phyloP scores from a whole-genome alignment of 148 eudicot genomes.

The Vaccinium vitisidaea region DNA sequence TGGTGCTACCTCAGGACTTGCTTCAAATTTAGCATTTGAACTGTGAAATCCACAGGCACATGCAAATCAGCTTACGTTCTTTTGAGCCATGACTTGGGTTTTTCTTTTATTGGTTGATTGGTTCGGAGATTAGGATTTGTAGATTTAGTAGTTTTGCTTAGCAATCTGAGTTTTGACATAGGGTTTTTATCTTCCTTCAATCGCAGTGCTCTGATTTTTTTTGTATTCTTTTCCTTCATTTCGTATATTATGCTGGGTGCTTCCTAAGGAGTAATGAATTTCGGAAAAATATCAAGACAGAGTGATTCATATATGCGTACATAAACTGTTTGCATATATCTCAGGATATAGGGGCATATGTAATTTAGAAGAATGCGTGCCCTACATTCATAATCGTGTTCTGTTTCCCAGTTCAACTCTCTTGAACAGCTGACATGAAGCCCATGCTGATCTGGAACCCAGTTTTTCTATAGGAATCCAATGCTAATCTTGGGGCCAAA shows the following conservation, averaged over 20 bases:
- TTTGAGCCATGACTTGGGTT: conserved; percentile 11
- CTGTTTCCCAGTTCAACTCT: background rate
- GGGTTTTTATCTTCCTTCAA: background rate
- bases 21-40: no score
- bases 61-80: background rate
- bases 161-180: background rate
- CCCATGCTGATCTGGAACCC: background rate
- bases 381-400: background rate
- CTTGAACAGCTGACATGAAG: background rate
- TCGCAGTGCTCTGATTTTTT: background rate
- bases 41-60: no score
- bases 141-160: background rate
- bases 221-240: background rate
- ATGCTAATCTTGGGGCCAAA: background rate
- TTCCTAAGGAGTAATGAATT: background rate
- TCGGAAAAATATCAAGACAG: background rate
- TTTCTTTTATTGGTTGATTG: background rate
- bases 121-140: background rate
- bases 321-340: no score
- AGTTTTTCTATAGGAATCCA: background rate
- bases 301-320: no score
- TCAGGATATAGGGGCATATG: background rate
- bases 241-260: background rate
- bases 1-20: no score
- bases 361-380: background rate